phyloP scores from a whole-genome alignment of 352 stramenopile species.

The Blastocystis hominis region DNA sequence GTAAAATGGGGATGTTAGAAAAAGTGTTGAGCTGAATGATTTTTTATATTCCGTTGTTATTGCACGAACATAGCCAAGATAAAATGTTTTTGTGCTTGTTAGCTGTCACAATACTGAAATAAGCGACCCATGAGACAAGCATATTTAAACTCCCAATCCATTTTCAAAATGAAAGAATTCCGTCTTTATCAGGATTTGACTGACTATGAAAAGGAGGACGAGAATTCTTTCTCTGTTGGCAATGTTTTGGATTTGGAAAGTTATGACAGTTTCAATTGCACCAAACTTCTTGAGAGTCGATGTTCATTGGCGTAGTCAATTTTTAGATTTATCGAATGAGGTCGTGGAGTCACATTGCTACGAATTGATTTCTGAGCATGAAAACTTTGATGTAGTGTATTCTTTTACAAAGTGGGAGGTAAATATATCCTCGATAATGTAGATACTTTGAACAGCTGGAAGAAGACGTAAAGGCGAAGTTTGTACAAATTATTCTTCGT shows the following conservation, averaged over 20 bases:
- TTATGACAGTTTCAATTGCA: slow-evolving; percentile 10
- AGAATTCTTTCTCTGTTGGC: background rate
- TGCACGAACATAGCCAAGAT: no score
- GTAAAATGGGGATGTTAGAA: no score
- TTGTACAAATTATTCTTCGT: background rate
- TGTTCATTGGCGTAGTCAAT: background rate
- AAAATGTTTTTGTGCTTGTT: no score
- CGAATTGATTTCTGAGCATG: slow-evolving; percentile 21
- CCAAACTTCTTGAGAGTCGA: background rate
- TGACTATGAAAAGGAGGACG: slow-evolving; percentile 11
- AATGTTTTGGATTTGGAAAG: slow-evolving; percentile 30
- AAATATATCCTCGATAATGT: background rate
- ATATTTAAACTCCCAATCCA: no score
- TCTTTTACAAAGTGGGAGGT: slow-evolving; percentile 14
- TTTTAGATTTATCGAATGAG: slow-evolving; percentile 1
- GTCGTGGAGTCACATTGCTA: slow-evolving; percentile 35
- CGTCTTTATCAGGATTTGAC: background rate
- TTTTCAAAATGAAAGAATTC: slow-evolving; percentile 32
- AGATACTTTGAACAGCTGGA: slow-evolving; percentile 46
- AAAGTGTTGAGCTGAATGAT: no score
- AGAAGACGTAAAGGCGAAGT: background rate
- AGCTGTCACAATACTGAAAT: no score
- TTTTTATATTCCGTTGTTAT: no score
- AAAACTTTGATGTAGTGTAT: slow-evolving; percentile 35
- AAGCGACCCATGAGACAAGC: no score